Conservation (phyloP, 306 rosid genomes). For the Sicyos baderoa region DNA sequence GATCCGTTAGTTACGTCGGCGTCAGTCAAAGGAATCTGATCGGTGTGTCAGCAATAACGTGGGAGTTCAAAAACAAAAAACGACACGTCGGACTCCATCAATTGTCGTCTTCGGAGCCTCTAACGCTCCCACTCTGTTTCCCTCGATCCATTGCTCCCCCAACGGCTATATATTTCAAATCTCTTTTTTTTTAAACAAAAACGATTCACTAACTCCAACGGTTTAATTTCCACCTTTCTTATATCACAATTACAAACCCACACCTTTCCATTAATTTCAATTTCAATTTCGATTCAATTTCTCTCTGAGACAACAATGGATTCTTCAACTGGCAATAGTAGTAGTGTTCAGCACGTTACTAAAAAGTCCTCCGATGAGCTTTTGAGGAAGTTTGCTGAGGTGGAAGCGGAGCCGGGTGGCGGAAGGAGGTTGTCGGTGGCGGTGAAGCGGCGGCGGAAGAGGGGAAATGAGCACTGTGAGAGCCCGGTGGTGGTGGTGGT, state of each 20-base stretch:
- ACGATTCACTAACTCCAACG: conserved; percentile 7
- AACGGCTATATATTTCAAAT: conserved; percentile 11
- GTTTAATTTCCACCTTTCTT: conserved; percentile 1
- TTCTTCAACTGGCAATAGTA: conserved; percentile 14
- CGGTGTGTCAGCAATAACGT: conserved; percentile 11
- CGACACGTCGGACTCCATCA: conserved; percentile 4
- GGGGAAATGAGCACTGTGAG: conserved; percentile 27
- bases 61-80: neutral
- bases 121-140: neutral
- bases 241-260: neutral
- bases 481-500: conserved; percentile 30
- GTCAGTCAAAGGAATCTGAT: conserved; percentile 15
- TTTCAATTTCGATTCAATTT: neutral
- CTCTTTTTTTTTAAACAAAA: neutral
- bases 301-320: conserved; percentile 31
- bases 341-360: conserved; percentile 47
- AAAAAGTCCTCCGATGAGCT: conserved; percentile 80
- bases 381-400: conserved; percentile 58
- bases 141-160: neutral
- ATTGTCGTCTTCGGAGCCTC: conserved; percentile 9
- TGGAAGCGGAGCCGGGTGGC: conserved; percentile 20
- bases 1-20: conserved; percentile 13
- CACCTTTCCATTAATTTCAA: too few species aligned
- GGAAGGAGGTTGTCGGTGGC: conserved; percentile 22
- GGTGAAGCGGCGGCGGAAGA: conserved; percentile 29